phyloP scores from a whole-genome alignment of 73 alveolate genomes.

The Paramecium biaurelia region DNA sequence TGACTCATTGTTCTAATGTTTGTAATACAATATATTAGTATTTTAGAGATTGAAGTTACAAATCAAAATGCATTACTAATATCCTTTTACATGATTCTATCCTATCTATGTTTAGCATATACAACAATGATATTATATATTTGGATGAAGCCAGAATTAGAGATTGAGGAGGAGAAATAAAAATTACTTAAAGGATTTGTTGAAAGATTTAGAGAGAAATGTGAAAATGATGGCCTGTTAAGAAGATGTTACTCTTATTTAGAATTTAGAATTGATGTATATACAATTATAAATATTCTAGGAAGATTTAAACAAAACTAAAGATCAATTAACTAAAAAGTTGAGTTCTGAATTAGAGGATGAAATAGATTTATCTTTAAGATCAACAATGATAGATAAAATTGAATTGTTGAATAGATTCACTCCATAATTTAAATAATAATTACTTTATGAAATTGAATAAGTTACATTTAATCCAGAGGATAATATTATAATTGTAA shows the following conservation, averaged over 20 bases:
- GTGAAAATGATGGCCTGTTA: background rate
- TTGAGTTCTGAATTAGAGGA: slow-evolving; percentile 19
- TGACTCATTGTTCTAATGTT: background rate
- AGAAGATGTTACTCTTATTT: background rate
- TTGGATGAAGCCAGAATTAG: slow-evolving; percentile 34
- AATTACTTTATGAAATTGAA: background rate
- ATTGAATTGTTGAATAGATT: slow-evolving; percentile 5
- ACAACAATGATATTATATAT: background rate
- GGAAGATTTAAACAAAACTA: slow-evolving; percentile 20
- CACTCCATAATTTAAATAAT: background rate
- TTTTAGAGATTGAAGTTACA: background rate
- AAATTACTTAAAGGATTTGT: background rate
- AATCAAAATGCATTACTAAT: background rate
- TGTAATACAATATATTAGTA: background rate
- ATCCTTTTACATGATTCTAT: background rate
- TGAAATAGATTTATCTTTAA: background rate
- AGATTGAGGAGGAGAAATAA: background rate
- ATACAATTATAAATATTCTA: background rate
- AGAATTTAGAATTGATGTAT: slow-evolving; percentile 23
- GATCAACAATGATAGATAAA: background rate
- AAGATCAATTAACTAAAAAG: background rate
- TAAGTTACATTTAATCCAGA: slow-evolving; percentile 31
- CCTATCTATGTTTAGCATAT: background rate
- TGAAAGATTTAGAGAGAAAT: background rate
- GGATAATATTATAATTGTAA: background rate